Base-by-base conservation (phyloP, 176 grass and related monocot species). In the Ensete ventricosum region DNA sequence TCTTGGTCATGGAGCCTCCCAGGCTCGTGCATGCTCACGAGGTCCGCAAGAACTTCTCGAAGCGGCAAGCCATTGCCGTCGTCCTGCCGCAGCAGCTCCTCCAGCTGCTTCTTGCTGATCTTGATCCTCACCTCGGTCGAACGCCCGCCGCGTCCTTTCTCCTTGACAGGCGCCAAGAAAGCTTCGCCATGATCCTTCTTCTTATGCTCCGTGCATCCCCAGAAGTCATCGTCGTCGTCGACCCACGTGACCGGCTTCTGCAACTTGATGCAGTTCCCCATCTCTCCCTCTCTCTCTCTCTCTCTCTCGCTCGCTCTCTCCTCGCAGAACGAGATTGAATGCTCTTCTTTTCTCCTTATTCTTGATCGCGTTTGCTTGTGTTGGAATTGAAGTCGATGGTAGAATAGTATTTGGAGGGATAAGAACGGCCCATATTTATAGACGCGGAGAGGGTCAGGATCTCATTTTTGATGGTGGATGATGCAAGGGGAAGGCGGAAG, bases 81-180 rank as follows among this genome's bases (percentile, higher is more conserved):
- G 1, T 25, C 75, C n/a, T 25, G 58, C 13, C 21, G 43, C 7
- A 77, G 60, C 43, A 77, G 34, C 49, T 77, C 49, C 75, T 77
- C 75, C 49, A 77, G 60, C 50, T 77, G 75, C 75, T 77, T 77
- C 75, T 66, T 77, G 59, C 75, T 77, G 60, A 77, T 77, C 49
- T 77, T 77, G 48, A 77, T 52, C 75, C 60, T 64, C 20, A 77
- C 34, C 57, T 65, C 75, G 0, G 48, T 77, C 1, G 58, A 64
- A 2, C 11, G 2, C 54, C 16, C 21, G 14, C 3, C 2, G 9
- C 25, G 26, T 17, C 7, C 54, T 25, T 2, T 25, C 59, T 51
- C 21, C 59, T 64, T n/a, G 5, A 8, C 2, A 17, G 23, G 7
- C 19, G 27, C 48, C 19, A 19, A 21, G 55, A 14, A 58, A 17